Evolutionary conservation across 169 alveolate species (phyloP), one percentile per base, ranked within the genome.

Genomic region (Cryptosporidium ubiquitum): DNA sequence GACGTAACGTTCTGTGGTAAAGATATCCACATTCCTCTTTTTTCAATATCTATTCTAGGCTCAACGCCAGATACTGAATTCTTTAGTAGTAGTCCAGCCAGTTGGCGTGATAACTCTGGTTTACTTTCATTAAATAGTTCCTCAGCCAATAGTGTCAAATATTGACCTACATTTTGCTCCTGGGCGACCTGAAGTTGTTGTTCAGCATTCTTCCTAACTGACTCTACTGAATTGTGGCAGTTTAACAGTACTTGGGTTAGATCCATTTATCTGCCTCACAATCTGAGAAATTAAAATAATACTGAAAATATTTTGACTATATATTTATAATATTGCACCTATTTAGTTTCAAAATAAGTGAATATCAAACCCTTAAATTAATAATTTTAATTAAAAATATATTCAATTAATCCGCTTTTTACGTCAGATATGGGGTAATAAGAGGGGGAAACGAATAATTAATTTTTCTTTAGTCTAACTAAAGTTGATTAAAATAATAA

Each of bases 31-130:
- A 93, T 93, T 47, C 93, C 93, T 66, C 91, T 92, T 31, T 85
- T 94, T 70, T 95, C 97, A 69, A 91, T 92, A 84, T 86, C 93
- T 86, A 84, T 84, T 57, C 93, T 92, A 40, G 75, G 89, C 42
- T 89, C 94, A 64, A 93, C 93, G 1, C 94, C 86, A 40, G 93
- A 93, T 89, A 95, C 94, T 14, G 95, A 92, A 86, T 95, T 95
- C 84, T 95, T 95, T 68, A 95, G 73, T 70, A 95, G 70, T 20
- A 95, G 74, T 6, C 97, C 97, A 6, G 97, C 97, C 79, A 95
- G 75, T 85, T 95, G 96, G 35, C 97, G 89, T 18, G 89, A 79
- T n/a, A 79, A 37, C 68, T 79, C 89, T 40, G 89, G 89, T 47
- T 79, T 79, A 10, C 74, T 79, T 39, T 79, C 89, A 79, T 79